These are phyloP conservation scores for Fusarium clavum DNA, from an alignment of 2,329 filamentous ascomycete species.

Conservation along the genomic window DNA sequence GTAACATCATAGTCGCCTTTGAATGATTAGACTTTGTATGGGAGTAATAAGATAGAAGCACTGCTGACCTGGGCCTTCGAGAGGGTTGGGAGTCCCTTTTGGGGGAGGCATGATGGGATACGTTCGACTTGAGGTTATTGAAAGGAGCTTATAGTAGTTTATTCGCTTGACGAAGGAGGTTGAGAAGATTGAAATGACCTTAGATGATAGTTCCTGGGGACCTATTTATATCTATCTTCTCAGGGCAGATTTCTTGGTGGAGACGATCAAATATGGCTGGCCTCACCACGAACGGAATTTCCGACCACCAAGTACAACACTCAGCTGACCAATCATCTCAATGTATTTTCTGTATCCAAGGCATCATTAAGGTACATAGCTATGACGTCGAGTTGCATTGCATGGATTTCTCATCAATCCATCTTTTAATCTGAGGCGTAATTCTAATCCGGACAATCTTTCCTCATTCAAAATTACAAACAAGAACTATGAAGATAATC, in stretches of 20 bases:
- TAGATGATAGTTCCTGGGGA: background rate
- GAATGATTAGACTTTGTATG: background rate
- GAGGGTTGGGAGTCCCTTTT: conserved; percentile 11
- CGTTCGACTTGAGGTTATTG: too few relatives aligned
- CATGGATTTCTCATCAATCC: background rate
- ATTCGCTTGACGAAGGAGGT: fast-evolving
- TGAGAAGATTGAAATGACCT: background rate
- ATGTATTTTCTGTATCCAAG: background rate
- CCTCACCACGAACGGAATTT: conserved; percentile 4
- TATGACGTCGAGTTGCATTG: background rate
- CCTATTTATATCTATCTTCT: background rate
- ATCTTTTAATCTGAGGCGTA: too few relatives aligned
- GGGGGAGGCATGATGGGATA: conserved; percentile 4
- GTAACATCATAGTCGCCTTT: conserved; percentile 18
- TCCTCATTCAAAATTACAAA: background rate
- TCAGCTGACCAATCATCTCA: background rate
- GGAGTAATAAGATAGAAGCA: fast-evolving
- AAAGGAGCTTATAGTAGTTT: background rate
- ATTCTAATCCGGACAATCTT: background rate
- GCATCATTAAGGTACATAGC: background rate
- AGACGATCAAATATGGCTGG: background rate
- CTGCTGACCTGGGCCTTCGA: conserved; percentile 12
- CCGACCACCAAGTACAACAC: background rate
- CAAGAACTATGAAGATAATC: background rate
- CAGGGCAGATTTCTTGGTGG: too few relatives aligned